Evolutionary conservation across 257 asterid species (phyloP).

Genomic region (Fraxinus excelsior): DNA sequence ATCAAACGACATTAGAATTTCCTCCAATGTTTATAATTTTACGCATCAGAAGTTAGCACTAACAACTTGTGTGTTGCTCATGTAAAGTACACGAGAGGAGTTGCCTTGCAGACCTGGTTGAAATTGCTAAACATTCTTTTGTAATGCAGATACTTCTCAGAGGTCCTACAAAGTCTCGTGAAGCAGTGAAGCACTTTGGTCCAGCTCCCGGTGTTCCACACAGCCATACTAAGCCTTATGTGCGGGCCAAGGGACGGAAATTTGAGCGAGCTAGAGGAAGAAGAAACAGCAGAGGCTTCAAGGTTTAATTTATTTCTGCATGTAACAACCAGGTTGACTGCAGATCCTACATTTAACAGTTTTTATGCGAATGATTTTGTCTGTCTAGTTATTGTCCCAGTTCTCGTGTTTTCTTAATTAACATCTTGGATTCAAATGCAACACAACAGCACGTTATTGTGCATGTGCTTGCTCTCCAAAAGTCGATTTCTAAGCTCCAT

Average conservation of each 20-base stretch:
- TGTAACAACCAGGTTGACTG: not conserved
- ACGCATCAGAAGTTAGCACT: too few relatives aligned
- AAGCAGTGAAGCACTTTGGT: slow-evolving; percentile 46
- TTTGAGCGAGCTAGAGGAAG: slow-evolving; percentile 40
- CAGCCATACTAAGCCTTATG: slow-evolving; percentile 45
- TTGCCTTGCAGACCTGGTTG: not conserved
- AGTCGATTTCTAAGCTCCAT: not conserved
- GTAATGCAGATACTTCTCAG: slow-evolving; percentile 35
- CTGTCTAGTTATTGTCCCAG: slow-evolving; percentile 6
- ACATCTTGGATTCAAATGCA: not conserved
- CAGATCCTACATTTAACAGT: slow-evolving; percentile 7
- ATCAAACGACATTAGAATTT: not conserved
- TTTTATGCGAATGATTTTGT: slow-evolving; percentile 9
- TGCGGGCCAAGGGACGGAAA: slow-evolving; percentile 41
- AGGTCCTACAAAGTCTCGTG: slow-evolving; percentile 41
- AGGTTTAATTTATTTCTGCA: slow-evolving; percentile 26
- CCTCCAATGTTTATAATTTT: too few relatives aligned
- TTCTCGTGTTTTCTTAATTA: slow-evolving; percentile 14
- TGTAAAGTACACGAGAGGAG: not conserved
- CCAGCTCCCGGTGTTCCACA: slow-evolving; percentile 47
- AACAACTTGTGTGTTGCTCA: not conserved
- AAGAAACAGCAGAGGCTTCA: slow-evolving; percentile 41
- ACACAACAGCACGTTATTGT: not conserved
- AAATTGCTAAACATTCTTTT: not conserved
- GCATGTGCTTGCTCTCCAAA: too few relatives aligned